A percentile compares a stretch with the other conserved stretches of the same genome.
Evolutionary conservation across 2,329 filamentous ascomycete genomes (phyloP).

Genomic region (Dissoconium aciculare): DNA sequence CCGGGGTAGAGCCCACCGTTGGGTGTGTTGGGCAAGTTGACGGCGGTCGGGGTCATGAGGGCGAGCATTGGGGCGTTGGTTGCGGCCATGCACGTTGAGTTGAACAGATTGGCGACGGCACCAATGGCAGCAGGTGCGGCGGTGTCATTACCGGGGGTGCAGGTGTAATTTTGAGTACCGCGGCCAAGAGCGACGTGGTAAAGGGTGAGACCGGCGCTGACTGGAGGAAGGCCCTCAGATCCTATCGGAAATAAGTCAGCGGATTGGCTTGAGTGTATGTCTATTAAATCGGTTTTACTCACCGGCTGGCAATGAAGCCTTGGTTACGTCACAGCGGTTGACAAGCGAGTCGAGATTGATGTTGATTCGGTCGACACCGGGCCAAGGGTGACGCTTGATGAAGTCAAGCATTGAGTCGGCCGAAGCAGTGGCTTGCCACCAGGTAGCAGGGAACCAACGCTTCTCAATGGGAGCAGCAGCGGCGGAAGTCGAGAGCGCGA

Average conservation of each 20-base stretch:
- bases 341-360: constrained; percentile 6
- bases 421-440: constrained; percentile 1
- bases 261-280: neutral
- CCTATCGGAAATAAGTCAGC: constrained; percentile 9
- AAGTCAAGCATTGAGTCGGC: constrained; percentile 8
- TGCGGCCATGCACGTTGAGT: constrained; percentile 65
- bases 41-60: constrained; percentile 49
- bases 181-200: constrained; percentile 73
- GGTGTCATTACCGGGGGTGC: constrained; percentile 41
- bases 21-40: constrained; percentile 31
- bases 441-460: constrained; percentile 2
- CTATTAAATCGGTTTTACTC: constrained; percentile 3
- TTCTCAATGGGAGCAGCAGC: constrained; percentile 3
- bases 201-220: constrained; percentile 46
- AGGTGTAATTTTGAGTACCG: constrained; percentile 91
- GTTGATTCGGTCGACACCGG: neutral
- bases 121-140: constrained; percentile 51
- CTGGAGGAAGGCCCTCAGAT: constrained; percentile 41
- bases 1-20: constrained; percentile 29
- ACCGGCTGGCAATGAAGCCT: constrained; percentile 13
- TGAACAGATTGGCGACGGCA: constrained; percentile 73
- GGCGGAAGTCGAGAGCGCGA: neutral
- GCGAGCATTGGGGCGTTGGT: constrained; percentile 51
- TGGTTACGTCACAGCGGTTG: constrained; percentile 11
- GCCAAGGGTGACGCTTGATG: constrained; percentile 7